Base-by-base conservation (phyloP, 768 basidiomycete genomes). In the Leccinellum rugosiceps region DNA sequence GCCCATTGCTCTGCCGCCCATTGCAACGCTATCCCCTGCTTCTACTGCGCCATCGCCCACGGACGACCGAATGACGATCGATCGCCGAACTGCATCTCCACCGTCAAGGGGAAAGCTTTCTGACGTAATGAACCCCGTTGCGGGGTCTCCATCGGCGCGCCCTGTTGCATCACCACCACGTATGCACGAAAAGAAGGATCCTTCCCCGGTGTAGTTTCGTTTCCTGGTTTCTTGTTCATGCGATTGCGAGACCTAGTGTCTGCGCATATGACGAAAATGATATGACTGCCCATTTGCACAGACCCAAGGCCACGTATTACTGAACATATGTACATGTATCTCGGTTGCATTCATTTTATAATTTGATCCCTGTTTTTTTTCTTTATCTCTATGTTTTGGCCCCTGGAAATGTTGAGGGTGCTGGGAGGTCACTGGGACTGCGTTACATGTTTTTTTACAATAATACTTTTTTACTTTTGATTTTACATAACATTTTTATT, bases 21-120 rank as follows among this genome's bases (percentile, higher is more conserved):
- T 90, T 59, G 80, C 85, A 23, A 87, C 86, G 7, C 72, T 90
- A 23, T 83, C 87, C 7, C 85, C 87, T 3, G 69, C 81, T 6
- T 84, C 84, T 13, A 80, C 80, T 4, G 78, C 79, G 15, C 79
- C 82, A 15, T 83, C 84, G 13, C 83, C 84, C 9, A 68, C 70
- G n/a, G 74, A 75, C 28, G 73, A 75, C 26, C 65, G 74, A 10
- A 73, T 75, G 65, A 56, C 34, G 8, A 63, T 72, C 28, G 72
- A 72, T 34, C 76, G 76, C 25, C 76, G 78, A 28, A 82, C 85
- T 13, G 4, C 54, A 0, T 80, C 84, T 6, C 78, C 83, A 6
- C 76, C 81, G 15, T 76, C 81, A 53, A 79, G 83, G 58, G 70
- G 76, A 41, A 85, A 85, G 70, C 67, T 81, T 65, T 75, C 77